Evolutionary conservation across 345 rosid genomes (phyloP).

Genomic region (Geranium rotundifolium): DNA sequence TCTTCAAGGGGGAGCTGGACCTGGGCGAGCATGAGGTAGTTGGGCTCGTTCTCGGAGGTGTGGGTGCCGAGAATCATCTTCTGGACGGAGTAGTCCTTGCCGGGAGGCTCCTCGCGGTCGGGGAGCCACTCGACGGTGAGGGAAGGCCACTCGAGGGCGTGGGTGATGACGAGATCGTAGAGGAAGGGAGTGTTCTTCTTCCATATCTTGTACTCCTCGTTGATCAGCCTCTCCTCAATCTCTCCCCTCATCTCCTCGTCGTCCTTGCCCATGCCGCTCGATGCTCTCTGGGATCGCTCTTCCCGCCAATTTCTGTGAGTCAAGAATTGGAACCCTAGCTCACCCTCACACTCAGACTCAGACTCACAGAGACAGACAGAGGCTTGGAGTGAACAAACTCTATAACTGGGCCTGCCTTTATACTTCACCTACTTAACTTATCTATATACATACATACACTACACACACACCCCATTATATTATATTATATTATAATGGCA

Average conservation of each 20-base stretch:
- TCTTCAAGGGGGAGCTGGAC: constrained; percentile 94
- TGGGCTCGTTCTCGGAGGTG: constrained; percentile 96
- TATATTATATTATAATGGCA: no score
- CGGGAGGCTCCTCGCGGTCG: constrained; percentile 90
- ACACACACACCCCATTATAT: no score
- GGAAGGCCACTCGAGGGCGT: constrained; percentile 98
- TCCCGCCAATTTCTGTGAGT: no score
- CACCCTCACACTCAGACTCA: no score
- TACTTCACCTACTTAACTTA: no score
- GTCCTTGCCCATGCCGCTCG: constrained; percentile 60
- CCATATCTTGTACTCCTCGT: constrained; percentile 98
- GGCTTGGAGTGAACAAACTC: no score
- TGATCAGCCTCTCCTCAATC: constrained; percentile 83
- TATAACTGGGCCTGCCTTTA: no score
- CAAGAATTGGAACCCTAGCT: no score
- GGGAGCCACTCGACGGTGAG: constrained; percentile 97
- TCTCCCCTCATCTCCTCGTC: constrained; percentile 96
- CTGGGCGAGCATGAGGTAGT: constrained; percentile 90
- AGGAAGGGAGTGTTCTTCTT: constrained; percentile 98
- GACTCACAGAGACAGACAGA: no score
- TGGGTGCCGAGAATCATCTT: constrained; percentile 97
- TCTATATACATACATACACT: no score
- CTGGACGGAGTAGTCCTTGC: constrained; percentile 87
- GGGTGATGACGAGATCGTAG: constrained; percentile 90
- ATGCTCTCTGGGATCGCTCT: no score